These are phyloP conservation scores for Monilinia aucupariae DNA, from an alignment of 2,329 filamentous ascomycete species.

Conservation along the genomic window DNA sequence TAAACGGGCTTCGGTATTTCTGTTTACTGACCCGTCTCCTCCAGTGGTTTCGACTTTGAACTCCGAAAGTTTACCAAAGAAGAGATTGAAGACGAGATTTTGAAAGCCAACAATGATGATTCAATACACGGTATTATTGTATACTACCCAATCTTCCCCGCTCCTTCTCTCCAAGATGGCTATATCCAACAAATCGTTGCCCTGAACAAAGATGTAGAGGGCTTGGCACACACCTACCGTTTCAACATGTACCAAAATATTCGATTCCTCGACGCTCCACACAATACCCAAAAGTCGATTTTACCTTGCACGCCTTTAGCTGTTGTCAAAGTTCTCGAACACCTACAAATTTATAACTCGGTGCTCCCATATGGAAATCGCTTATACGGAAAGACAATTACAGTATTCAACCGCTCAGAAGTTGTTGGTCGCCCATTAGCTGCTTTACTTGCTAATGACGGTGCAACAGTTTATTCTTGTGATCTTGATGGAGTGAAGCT, in stretches of 20 bases:
- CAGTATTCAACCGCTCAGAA: slow-evolving; percentile 92
- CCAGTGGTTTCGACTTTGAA: slow-evolving; percentile 82
- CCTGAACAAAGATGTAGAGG: slow-evolving; percentile 89
- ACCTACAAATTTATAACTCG: slow-evolving; percentile 93
- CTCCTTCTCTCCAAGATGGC: slow-evolving; percentile 77
- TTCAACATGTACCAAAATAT: slow-evolving; percentile 99
- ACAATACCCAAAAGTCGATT: slow-evolving; percentile 79
- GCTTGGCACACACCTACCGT: slow-evolving; percentile 86
- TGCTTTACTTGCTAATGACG: slow-evolving; percentile 90
- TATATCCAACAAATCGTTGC: slow-evolving; percentile 94
- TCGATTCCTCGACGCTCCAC: slow-evolving; percentile 78
- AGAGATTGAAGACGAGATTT: slow-evolving; percentile 80
- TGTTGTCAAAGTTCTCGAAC: slow-evolving; percentile 93
- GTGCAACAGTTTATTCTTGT: slow-evolving; percentile 90
- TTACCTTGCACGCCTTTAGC: slow-evolving; percentile 93
- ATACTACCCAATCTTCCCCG: slow-evolving; percentile 92
- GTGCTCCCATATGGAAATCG: slow-evolving; percentile 90
- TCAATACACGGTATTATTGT: slow-evolving; percentile 84
- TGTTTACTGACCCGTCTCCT: slow-evolving; percentile 14
- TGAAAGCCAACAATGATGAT: slow-evolving; percentile 74
- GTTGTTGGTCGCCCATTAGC: slow-evolving; percentile 91
- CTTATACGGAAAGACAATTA: slow-evolving; percentile 88
- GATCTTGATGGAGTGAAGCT: slow-evolving; percentile 88
- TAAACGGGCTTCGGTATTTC: background rate
- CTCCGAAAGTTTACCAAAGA: slow-evolving; percentile 81